A percentile compares a stretch with the other conserved stretches of the same genome.
Conservation (phyloP, 257 asterid species). For the Solanum medicagineum region DNA sequence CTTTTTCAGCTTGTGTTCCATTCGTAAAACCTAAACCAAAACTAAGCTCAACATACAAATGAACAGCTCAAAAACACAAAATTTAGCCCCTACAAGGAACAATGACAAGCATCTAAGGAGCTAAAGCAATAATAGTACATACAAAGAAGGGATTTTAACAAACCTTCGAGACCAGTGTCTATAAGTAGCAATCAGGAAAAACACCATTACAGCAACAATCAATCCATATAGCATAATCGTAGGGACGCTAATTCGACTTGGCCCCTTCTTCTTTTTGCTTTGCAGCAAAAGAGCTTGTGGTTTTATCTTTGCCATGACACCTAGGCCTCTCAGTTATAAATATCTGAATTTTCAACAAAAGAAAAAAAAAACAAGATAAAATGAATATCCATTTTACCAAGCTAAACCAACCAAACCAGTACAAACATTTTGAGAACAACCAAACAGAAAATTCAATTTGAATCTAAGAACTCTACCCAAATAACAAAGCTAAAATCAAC, state of each 20-base stretch:
- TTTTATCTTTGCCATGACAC: conserved; percentile 35
- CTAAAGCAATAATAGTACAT: neutral
- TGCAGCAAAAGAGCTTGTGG: conserved; percentile 45
- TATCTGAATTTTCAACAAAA: neutral
- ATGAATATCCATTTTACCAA: neutral
- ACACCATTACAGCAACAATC: conserved; percentile 17
- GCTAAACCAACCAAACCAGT: neutral
- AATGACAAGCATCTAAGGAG: neutral
- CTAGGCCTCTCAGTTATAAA: neutral
- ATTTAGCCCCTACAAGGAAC: neutral
- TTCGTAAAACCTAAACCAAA: neutral
- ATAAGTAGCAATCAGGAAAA: conserved; percentile 33
- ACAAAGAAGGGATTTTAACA: neutral
- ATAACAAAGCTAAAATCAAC: neutral
- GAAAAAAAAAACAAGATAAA: neutral
- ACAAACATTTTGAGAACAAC: neutral
- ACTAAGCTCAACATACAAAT: neutral
- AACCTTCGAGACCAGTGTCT: conserved; percentile 35
- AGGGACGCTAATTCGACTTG: conserved; percentile 20
- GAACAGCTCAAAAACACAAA: neutral
- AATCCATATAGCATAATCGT: conserved; percentile 21
- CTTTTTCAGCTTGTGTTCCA: neutral
- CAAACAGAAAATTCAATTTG: neutral
- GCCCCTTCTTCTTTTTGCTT: conserved; percentile 45
- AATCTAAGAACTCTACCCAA: neutral